Percentiles rank a stretch among this genome's conserved stretches.
phyloP scores from a whole-genome alignment of 768 basidiomycete genomes.

The Lentinula sp. region DNA sequence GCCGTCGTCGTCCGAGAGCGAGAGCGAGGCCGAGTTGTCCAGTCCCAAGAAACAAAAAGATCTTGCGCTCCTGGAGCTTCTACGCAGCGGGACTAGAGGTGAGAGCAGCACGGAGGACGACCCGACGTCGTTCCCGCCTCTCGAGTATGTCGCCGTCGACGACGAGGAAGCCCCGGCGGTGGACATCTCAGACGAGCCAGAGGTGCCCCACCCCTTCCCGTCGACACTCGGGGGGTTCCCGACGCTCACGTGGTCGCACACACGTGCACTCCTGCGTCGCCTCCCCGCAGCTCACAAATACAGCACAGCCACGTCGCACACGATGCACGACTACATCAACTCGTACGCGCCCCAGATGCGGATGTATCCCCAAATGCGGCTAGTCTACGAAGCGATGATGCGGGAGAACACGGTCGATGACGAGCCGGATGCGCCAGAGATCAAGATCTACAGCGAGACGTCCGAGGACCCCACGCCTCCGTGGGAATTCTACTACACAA shows the following conservation, averaged over 20 bases:
- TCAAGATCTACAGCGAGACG: conserved; percentile 52
- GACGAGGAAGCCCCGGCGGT: no score
- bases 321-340: conserved; percentile 63
- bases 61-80: no score
- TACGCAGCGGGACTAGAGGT: no score
- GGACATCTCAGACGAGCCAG: no score
- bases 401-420: conserved; percentile 56
- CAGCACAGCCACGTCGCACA: background rate
- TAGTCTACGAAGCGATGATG: conserved; percentile 62
- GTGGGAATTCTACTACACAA: conserved; percentile 87
- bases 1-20: no score
- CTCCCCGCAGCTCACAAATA: background rate
- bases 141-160: background rate
- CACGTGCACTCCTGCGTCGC: background rate
- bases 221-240: no score
- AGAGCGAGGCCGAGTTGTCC: no score
- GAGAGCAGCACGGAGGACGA: background rate
- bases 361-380: conserved; percentile 35
- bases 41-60: no score
- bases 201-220: no score
- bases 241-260: background rate
- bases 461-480: conserved; percentile 54
- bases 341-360: conserved; percentile 34
- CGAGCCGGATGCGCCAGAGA: conserved; percentile 64
- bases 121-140: background rate